Percentiles rank a stretch among this genome's conserved stretches.
These are phyloP conservation scores for Petrea volubilis DNA, from an alignment of 257 asterid genomes.

Conservation along the genomic window DNA sequence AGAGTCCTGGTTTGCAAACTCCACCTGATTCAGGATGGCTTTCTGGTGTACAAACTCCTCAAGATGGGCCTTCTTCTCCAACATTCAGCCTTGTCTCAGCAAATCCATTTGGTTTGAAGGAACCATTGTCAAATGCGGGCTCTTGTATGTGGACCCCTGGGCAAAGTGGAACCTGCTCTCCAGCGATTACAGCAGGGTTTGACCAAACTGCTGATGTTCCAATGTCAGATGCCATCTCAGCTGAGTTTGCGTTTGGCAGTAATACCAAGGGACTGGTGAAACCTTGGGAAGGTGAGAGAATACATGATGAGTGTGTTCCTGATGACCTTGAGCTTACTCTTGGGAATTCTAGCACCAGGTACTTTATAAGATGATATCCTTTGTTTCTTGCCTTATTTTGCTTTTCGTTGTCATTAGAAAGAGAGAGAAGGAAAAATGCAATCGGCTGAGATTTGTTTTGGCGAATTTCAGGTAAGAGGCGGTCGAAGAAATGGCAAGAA, in stretches of 20 bases:
- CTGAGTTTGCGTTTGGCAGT: conserved; percentile 91
- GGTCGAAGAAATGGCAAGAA: conserved; percentile 2
- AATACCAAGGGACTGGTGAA: conserved; percentile 71
- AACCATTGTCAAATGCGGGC: conserved; percentile 79
- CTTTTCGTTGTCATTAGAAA: not conserved
- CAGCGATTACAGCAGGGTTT: conserved; percentile 65
- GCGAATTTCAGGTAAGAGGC: conserved; percentile 44
- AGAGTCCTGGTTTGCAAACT: conserved; percentile 78
- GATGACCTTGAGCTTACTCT: conserved; percentile 98
- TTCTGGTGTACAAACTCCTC: conserved; percentile 94
- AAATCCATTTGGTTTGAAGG: conserved; percentile 74
- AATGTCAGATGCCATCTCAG: conserved; percentile 80
- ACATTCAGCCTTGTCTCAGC: conserved; percentile 86
- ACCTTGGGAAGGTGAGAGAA: conserved; percentile 98
- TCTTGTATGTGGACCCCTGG: conserved; percentile 98
- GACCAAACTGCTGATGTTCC: conserved; percentile 89
- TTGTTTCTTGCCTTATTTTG: not conserved
- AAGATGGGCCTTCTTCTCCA: conserved; percentile 83
- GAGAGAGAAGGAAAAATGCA: not conserved
- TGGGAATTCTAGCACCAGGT: conserved; percentile 88
- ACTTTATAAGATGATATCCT: not conserved
- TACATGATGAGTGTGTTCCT: conserved; percentile 87
- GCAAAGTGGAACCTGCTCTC: conserved; percentile 97
- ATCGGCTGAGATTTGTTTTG: not conserved
- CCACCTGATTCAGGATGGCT: conserved; percentile 94